Evolutionary conservation across 345 rosid genomes (phyloP), one percentile per base, ranked within the genome.

Genomic region (Euphorbia lathyris): DNA sequence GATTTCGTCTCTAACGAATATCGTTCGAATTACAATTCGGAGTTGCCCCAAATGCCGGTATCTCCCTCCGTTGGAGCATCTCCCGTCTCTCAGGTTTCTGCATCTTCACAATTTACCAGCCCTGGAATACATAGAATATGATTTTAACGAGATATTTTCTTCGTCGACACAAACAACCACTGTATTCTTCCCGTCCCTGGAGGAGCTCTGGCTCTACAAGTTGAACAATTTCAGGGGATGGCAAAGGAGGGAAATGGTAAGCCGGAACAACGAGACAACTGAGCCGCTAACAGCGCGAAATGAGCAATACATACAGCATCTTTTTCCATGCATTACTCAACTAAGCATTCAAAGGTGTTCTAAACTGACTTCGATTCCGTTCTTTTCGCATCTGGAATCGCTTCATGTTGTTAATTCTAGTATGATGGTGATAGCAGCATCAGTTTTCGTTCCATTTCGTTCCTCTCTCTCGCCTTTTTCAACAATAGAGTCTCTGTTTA

Each of bases 181-280:
- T 14, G 45, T 52, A 7, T 42, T 58, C 72, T 69, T 69, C 27
- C 72, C 65, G 19, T 58, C 29, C 14, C 57, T 69, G 1, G 27
- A 43, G 29, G 72, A 69, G 55, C 72, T 69, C 36, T n/a, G 65
- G 40, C 72, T 69, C 43, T 69, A 58, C 12, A 47, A 30, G 1
- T 45, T 69, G 65, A 55, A 55, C 12, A 45, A 42, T 58, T 69
- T 69, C 3, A 58, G 29, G 72, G 72, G 72, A 43, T 69, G 72
- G 72, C 38, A 43, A 34, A 29, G 17, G n/a, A n/a, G 55, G 42
- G 20, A 42, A 42, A 7, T 43, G 5, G 5, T 19, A 29, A 23
- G 2, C 7, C 58, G 20, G 42, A 66, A 30, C n/a, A 14, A 51
- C 6, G 19, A 5, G 42, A 23, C 26, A 30, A n/a, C n/a, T 32